Base-by-base conservation (phyloP, 1,284 basidiomycete genomes). In the Somion occarium region DNA sequence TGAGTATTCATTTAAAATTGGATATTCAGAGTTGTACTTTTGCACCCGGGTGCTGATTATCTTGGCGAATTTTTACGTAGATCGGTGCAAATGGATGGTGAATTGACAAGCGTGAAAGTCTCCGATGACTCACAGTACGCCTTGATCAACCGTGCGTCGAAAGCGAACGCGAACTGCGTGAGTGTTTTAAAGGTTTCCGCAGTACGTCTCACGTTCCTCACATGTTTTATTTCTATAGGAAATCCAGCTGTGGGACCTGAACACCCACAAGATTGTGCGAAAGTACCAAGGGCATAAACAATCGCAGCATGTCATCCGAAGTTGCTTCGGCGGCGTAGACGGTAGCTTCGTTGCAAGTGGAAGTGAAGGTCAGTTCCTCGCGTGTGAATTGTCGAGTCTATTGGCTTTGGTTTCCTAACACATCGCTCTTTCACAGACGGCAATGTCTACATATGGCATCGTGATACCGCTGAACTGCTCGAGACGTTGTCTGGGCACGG, bases 391-490 rank as follows among this genome's bases (percentile, higher is more conserved):
- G 18, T 38, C 26, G 46, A 38, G 11, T 49, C 24, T 42, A 26
- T 42, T 39, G 20, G 11, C 47, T 42, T 38, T 49, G 51, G 49
- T 53, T 61, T 44, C 44, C 34, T 11, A 46, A 43, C 25, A 41
- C 39, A 44, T 38, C 47, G 12, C 45, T 56, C 51, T n/a, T 15
- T 46, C 52, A 50, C 64, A 93, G 91, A 97, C 72, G 83, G 85
- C 39, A 88, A 89, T 57, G 86, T 98, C 46, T 98, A 98, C 70
- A 81, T 98, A 20, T 99, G 96, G 94, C 92, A 98, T 68, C 85
- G 89, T 48, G 88, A 92, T 59, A 88, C 87, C 2, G 90, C 89
- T 0, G 74, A 80, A 0, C 76, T 94, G 41, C 76, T 99, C 23
- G 92, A 98, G 67, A 79, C 85, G 22, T 78, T 98, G 1, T 67